Base-by-base conservation (phyloP, 192 early-diverging fungal species). In the Nowakowskiella sp. region DNA sequence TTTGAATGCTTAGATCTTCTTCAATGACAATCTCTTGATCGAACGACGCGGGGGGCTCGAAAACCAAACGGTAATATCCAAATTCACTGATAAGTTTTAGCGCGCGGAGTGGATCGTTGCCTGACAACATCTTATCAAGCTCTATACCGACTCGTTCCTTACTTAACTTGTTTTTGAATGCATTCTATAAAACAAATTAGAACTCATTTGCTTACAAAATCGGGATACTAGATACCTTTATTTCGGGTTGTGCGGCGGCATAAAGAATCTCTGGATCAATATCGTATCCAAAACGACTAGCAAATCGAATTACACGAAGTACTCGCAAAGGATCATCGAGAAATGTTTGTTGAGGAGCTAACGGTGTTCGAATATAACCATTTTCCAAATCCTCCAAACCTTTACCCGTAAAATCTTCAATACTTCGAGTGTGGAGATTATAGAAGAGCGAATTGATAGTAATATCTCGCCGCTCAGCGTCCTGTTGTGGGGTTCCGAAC, bases 391-490 rank as follows among this genome's bases (percentile, higher is more conserved):
- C 95, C 1, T 61, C 39, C 0, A 94, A 44, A 13, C 95, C 92
- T 57, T 72, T 49, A 9, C 4, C 1, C 23, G 36, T 49, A n/a
- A 10, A 62, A 7, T 21, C 2, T 7, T 1, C 22, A 54, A 24
- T 39, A 28, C 65, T 4, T 0, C 64, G 49, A 0, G 90, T 88
- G 52, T 89, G 83, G 8, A 99, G 78, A 66, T 99, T 99, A 71
- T 92, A 99, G 50, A 99, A 95, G 43, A 99, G 72, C 9, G 92
- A 84, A 57, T 99, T 99, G 63, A 99, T 93, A 22, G 96, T 99
- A 8, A 85, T 91, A 64, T 99, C 96, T n/a, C 96, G 78, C 0
- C 96, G 84, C 44, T 80, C 64, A 4, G 96, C 94, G 60, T 99
- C 96, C 53, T 99, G 85, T 8, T 60, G 44, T 0, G 96, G 92